Percentiles rank a stretch among this genome's conserved stretches.
phyloP scores from a whole-genome alignment of 108 stramenopile species.

The Discostella pseudostelligera region DNA sequence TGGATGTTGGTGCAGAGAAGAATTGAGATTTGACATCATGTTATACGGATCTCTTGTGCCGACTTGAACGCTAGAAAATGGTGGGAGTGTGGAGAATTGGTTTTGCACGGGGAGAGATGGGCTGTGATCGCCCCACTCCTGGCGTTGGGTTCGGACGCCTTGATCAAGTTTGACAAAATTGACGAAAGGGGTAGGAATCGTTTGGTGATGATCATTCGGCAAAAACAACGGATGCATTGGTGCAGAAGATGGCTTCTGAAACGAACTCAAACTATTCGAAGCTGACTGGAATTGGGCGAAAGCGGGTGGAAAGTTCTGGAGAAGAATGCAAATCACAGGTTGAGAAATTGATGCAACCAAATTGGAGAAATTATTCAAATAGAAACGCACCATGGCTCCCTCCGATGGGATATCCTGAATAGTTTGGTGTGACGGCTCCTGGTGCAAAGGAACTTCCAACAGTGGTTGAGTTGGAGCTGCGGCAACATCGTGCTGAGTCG shows the following conservation, averaged over 20 bases:
- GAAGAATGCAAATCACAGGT: neutral
- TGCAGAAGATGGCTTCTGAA: slow-evolving; percentile 15
- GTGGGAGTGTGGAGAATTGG: slow-evolving; percentile 35
- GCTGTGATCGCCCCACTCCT: slow-evolving; percentile 31
- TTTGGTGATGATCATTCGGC: slow-evolving; percentile 16
- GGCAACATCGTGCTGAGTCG: slow-evolving; percentile 7
- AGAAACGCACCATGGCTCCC: slow-evolving; percentile 14
- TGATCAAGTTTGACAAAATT: slow-evolving; percentile 15
- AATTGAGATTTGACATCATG: slow-evolving; percentile 15
- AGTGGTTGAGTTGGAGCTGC: slow-evolving; percentile 8
- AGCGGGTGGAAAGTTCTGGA: slow-evolving; percentile 24
- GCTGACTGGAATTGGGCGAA: slow-evolving; percentile 28
- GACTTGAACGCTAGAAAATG: slow-evolving; percentile 16
- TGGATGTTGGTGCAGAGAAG: slow-evolving; percentile 11
- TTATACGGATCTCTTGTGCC: slow-evolving; percentile 14
- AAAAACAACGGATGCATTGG: slow-evolving; percentile 13
- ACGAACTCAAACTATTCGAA: slow-evolving; percentile 16
- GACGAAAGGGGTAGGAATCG: slow-evolving; percentile 1
- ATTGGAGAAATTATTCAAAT: neutral
- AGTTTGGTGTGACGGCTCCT: neutral
- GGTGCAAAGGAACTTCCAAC: slow-evolving; percentile 1
- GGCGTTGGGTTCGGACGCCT: slow-evolving; percentile 11
- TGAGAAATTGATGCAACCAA: neutral
- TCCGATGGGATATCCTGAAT: slow-evolving; percentile 1
- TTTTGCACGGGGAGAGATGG: slow-evolving; percentile 9